phyloP scores from a whole-genome alignment of 2,329 filamentous ascomycete species.

The Lecanicillium sp. region DNA sequence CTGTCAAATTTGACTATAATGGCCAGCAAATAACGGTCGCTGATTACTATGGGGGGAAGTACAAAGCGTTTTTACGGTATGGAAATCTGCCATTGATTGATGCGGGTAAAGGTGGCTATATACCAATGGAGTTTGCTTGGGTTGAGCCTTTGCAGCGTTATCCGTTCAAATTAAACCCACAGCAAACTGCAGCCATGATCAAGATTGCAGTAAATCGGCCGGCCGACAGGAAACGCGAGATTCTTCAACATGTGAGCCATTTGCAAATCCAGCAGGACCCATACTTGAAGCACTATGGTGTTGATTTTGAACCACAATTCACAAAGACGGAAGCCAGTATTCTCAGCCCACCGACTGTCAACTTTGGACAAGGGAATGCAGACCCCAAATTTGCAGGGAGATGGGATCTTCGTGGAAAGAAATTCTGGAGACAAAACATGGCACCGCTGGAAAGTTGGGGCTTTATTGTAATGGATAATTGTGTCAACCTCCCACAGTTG shows the following conservation, averaged over 20 bases:
- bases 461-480: slow-evolving; percentile 56
- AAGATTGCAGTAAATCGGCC: slow-evolving; percentile 83
- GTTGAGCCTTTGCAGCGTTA: slow-evolving; percentile 50
- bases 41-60: slow-evolving; percentile 49
- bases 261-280: slow-evolving; percentile 62
- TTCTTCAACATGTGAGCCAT: slow-evolving; percentile 46
- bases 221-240: slow-evolving; percentile 54
- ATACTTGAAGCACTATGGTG: slow-evolving; percentile 63
- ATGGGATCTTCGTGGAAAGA: slow-evolving; percentile 81
- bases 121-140: slow-evolving; percentile 54
- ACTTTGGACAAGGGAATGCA: slow-evolving; percentile 50
- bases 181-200: slow-evolving; percentile 79
- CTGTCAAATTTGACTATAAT: slow-evolving; percentile 46
- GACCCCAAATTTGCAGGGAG: slow-evolving; percentile 63
- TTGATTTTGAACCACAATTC: slow-evolving; percentile 59
- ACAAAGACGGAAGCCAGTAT: slow-evolving; percentile 61
- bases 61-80: slow-evolving; percentile 39
- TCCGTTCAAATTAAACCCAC: slow-evolving; percentile 50
- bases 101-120: slow-evolving; percentile 43
- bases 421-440: slow-evolving; percentile 58
- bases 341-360: slow-evolving; percentile 61
- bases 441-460: slow-evolving; percentile 64
- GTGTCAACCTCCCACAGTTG: slow-evolving; percentile 30
- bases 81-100: slow-evolving; percentile 48
- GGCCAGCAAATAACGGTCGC: slow-evolving; percentile 36